Evolutionary conservation across 306 rosid genomes (phyloP), one percentile per base, ranked within the genome.

Genomic region (Sindora glabra): DNA sequence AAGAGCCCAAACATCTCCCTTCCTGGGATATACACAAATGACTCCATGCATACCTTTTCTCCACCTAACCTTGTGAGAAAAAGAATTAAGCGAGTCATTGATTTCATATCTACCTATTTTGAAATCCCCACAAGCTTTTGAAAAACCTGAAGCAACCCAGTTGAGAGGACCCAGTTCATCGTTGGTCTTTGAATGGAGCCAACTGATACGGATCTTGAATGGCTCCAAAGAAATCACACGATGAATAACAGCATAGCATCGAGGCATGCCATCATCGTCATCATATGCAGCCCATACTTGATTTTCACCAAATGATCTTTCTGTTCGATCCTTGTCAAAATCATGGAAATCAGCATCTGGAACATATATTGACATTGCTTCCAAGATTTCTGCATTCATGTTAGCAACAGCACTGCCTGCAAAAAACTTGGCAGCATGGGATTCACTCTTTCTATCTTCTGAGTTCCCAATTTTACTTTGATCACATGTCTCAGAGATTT

Each of bases 1-100:
- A 24, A 92, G 73, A 59, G 99, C 96, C 96, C 96, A 89, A 74
- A 92, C 94, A 59, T 92, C 94, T 19, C 96, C 95, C 60, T 78
- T 89, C 62, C 72, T 81, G 53, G 95, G 96, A 66, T 83, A 73
- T 74, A 92, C 76, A 63, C 74, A 36, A 73, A 89, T 75, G 45
- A 71, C 69, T 17, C 99, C 96, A 13, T 66, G 70, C 3, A 22
- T 18, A 23, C 89, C 79, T 78, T 82, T 74, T 21, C 72, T 76
- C 90, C 90, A 92, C 55, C 78, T 69, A 51, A 92, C 87, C 73
- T 64, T 89, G 76, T 89, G 95, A 3, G 99, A 92, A 56, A 92
- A 92, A 62, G 75, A 78, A 79, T 80, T 48, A 13, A 84, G 60
- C 21, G 90, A 89, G 30, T 65, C 37, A 67, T 64, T 68, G 42